Evolutionary conservation across 495 filamentous ascomycete species (phyloP), one percentile per base, ranked within the genome.

Genomic region (Penicillium soppii): DNA sequence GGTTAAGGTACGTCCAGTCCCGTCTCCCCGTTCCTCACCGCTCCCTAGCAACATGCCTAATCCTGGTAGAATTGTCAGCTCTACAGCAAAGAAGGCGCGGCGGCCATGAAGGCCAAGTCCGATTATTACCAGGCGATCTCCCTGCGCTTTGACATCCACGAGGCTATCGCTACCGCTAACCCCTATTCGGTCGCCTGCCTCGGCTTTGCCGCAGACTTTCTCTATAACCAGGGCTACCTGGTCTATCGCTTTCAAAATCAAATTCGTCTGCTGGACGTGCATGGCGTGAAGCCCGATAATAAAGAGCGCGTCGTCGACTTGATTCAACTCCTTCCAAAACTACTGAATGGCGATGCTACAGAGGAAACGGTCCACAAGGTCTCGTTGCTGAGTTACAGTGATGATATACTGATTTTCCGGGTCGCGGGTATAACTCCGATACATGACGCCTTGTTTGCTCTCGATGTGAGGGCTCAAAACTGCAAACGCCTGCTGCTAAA

Each of bases 231-330:
- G 21, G 87, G 88, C 15, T 67, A 80, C 3, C 69, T 90, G 7
- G 86, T 81, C 50, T 87, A 90, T 56, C 73, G 80, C 8, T 60
- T 73, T 20, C 71, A 74, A 9, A 69, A 78, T 21, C 74, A 69
- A 62, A 72, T 92, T 30, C 84, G 86, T n/a, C 62, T 88, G 12
- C 66, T 89, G 37, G 73, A 89, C 47, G 65, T 89, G 8, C 82
- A 85, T 67, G 52, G 65, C 15, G 70, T 72, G n/a, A n/a, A n/a
- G n/a, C n/a, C n/a, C 1, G 65, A 63, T n/a, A 59, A 47, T 29
- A 59, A 66, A 19, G 86, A 90, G 53, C 68, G 82, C 21, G 81
- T 84, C 5, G 60, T 89, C 25, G 73, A 85, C 56, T 74, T 87
- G 30, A 68, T 73, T 20, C 58, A 54, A 5, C 59, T 86, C 0